Conservation (phyloP, 164 flowering plant species). For the Annona cherimola region DNA sequence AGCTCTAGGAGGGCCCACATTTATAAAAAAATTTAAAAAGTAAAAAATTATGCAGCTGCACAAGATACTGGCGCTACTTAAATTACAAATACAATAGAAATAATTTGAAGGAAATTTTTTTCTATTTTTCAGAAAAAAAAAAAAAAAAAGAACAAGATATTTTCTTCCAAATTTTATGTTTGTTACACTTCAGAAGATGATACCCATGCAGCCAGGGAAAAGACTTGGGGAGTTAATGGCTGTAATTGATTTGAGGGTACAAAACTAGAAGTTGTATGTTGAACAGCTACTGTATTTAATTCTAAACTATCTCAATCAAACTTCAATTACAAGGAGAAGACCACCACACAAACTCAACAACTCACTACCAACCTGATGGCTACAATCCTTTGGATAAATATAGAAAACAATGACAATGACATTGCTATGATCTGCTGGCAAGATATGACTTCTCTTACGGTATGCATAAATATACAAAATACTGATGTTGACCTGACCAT, state of each 20-base stretch:
- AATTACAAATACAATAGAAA: no score
- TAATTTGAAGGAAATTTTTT: no score
- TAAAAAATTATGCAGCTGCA: no score
- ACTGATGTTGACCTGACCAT: not conserved
- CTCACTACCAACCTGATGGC: not conserved
- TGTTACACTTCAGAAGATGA: not conserved
- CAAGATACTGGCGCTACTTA: no score
- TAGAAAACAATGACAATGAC: not conserved
- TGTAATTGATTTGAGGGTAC: not conserved
- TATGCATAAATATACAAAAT: no score
- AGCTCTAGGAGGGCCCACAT: no score
- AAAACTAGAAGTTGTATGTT: not conserved
- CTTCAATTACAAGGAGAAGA: not conserved
- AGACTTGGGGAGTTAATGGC: not conserved
- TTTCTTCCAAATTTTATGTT: not conserved
- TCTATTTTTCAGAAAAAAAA: no score
- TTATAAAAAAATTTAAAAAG: no score
- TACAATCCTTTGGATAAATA: not conserved
- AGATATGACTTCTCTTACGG: not conserved
- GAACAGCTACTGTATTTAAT: not conserved
- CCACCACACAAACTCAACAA: not conserved
- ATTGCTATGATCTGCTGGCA: not conserved
- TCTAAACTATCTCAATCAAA: not conserved
- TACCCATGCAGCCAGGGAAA: not conserved
- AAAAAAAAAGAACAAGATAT: not conserved